Base-by-base conservation (phyloP, 176 grass and related monocot species). In the Neostapfia colusana region DNA sequence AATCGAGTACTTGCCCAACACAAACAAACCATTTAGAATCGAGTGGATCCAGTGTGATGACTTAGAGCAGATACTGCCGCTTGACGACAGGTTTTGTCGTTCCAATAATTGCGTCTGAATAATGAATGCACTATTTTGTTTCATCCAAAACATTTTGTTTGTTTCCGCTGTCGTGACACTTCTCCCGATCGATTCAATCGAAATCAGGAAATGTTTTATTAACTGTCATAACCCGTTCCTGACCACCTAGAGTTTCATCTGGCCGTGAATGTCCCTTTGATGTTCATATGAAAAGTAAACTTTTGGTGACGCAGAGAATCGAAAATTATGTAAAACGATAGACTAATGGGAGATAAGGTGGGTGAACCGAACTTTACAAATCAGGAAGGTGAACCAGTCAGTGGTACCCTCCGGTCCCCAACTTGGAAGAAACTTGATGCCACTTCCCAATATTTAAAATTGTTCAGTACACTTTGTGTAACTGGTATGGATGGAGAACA, bases 381-480 rank as follows among this genome's bases (percentile, higher is more conserved):
- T 77, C 54, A 76, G 14, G 59, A 57, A 60, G 40, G 25, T 38
- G 16, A 50, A 31, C 34, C 58, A 64, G 72, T 57, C 57, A 85
- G 23, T 76, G 72, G 28, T 46, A 36, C 21, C 24, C 45, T n/a
- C n/a, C n/a, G n/a, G n/a, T n/a, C n/a, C 20, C 16, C 81, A 61
- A 41, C 64, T 76, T 83, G 65, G 45, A 69, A 69, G n/a, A 83
- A 76, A 31, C 61, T 69, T 12, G 54, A 41, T 62, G 64, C 54
- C 41, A 61, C 64, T 69, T 28, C 42, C 20, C 53, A 68, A 39
- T 36, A 75, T 59, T 59, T 68, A 48, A 63, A 76, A 68, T 10
- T 46, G 50, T 37, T 50, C 63, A 60, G 15, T 10, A 26, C 20
- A 54, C 55, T 8, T 10, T 38, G 18, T 56, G 56, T 68, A 76